Conservation (phyloP, 306 rosid species). For the Medicago lupulina region DNA sequence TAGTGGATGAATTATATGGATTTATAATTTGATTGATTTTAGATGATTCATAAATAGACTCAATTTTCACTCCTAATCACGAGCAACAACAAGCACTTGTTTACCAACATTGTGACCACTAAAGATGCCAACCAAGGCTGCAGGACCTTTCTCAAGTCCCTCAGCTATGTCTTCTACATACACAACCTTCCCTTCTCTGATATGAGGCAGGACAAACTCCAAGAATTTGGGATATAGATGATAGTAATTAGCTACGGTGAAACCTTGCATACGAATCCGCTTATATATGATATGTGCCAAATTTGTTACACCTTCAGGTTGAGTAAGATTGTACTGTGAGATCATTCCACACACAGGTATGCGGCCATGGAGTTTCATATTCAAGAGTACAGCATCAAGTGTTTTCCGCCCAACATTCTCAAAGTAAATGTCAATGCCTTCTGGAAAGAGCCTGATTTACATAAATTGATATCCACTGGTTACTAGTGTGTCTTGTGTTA, state of each 20-base stretch:
- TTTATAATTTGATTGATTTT: too few species aligned
- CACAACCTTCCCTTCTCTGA: slow-evolving; percentile 30
- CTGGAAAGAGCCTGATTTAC: slow-evolving; percentile 31
- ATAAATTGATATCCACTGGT: not conserved
- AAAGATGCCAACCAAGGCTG: not conserved
- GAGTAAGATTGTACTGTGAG: slow-evolving; percentile 34
- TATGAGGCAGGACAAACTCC: slow-evolving; percentile 33
- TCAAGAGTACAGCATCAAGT: slow-evolving; percentile 38
- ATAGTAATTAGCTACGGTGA: not conserved
- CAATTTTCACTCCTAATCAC: too few species aligned
- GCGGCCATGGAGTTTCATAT: slow-evolving; percentile 31
- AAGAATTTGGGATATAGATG: slow-evolving; percentile 35
- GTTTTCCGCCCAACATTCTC: slow-evolving; percentile 37
- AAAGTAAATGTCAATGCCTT: slow-evolving; percentile 44
- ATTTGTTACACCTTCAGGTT: slow-evolving; percentile 31
- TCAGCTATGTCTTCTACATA: slow-evolving; percentile 40
- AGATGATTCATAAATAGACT: too few species aligned
- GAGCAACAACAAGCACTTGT: not conserved
- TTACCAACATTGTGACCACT: not conserved
- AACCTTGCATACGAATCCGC: slow-evolving; percentile 36
- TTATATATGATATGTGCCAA: slow-evolving; percentile 31
- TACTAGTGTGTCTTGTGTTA: not conserved
- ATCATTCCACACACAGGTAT: slow-evolving; percentile 37
- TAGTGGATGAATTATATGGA: too few species aligned
- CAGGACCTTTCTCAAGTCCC: slow-evolving; percentile 35